A percentile compares a stretch with the other conserved stretches of the same genome.
phyloP scores from a whole-genome alignment of 371 early-diverging fungal species.

The Mortierella polycephala region DNA sequence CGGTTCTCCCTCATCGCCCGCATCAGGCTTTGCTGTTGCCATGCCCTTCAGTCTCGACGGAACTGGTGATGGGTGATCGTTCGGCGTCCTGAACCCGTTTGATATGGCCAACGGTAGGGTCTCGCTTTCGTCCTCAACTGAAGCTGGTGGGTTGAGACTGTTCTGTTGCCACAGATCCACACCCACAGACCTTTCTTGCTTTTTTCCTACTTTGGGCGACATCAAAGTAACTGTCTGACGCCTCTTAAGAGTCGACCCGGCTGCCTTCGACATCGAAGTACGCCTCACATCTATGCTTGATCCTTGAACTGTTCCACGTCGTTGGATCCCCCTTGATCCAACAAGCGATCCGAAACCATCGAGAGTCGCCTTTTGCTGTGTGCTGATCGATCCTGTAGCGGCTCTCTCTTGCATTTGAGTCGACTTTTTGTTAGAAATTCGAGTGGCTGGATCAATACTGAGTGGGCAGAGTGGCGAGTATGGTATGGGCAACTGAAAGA shows the following conservation, averaged over 20 bases:
- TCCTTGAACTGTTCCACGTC: slow-evolving; percentile 5
- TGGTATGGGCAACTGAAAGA: slow-evolving; percentile 78
- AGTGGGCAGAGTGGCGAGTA: slow-evolving; percentile 64
- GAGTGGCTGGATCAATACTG: slow-evolving; percentile 41
- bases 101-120: slow-evolving; percentile 10
- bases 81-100: slow-evolving; percentile 33
- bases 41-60: slow-evolving; percentile 28
- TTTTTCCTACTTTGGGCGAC: slow-evolving; percentile 33
- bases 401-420: neutral
- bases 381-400: neutral
- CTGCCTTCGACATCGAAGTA: neutral
- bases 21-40: slow-evolving; percentile 1
- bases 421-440: slow-evolving; percentile 16
- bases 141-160: neutral
- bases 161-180: slow-evolving; percentile 9
- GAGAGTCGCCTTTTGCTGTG: neutral
- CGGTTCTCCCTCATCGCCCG: slow-evolving; percentile 5
- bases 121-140: slow-evolving; percentile 5
- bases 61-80: slow-evolving; percentile 19
- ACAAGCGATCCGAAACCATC: slow-evolving; percentile 14
- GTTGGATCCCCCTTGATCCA: neutral
- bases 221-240: slow-evolving; percentile 44
- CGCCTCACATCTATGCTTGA: slow-evolving; percentile 19
- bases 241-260: slow-evolving; percentile 26
- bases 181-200: neutral